Conservation (phyloP, 1,284 basidiomycete genomes). For the Phellopilus nigrolimitatus region DNA sequence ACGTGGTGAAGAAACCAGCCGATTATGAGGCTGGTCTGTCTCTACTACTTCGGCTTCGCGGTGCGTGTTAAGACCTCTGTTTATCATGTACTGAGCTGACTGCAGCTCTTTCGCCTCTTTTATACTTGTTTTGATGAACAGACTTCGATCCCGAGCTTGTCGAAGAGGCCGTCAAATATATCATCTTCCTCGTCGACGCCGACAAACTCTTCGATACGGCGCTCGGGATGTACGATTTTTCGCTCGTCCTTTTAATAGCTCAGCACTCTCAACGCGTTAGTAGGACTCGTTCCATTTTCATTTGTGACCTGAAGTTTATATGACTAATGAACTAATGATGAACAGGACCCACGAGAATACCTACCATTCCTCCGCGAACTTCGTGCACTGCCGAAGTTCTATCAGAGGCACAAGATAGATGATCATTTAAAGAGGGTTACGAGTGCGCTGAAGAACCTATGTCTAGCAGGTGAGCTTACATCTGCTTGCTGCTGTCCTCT, state of each 20-base stretch:
- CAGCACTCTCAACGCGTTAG: slow-evolving; percentile 93
- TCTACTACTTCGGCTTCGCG: slow-evolving; percentile 75
- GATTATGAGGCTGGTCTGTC: slow-evolving; percentile 85
- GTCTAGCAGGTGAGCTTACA: slow-evolving; percentile 59
- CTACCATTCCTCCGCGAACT: slow-evolving; percentile 93
- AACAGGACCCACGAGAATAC: slow-evolving; percentile 94
- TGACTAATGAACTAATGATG: slow-evolving; percentile 1
- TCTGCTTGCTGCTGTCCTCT: too few relatives aligned
- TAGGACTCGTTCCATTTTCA: neutral
- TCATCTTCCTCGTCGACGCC: slow-evolving; percentile 96
- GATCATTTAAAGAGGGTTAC: slow-evolving; percentile 80
- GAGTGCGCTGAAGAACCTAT: slow-evolving; percentile 75
- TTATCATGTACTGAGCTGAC: neutral
- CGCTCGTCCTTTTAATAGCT: slow-evolving; percentile 91
- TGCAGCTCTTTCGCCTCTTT: slow-evolving; percentile 1
- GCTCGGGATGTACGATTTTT: slow-evolving; percentile 98
- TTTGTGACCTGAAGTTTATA: neutral
- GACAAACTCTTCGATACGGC: slow-evolving; percentile 91
- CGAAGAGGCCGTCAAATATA: slow-evolving; percentile 96
- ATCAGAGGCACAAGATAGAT: slow-evolving; percentile 91
- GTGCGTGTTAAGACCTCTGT: slow-evolving; percentile 35
- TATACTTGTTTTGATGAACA: slow-evolving; percentile 28
- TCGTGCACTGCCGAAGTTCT: slow-evolving; percentile 72
- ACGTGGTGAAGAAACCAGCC: slow-evolving; percentile 88
- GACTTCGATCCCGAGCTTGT: slow-evolving; percentile 73